phyloP scores from a whole-genome alignment of 2,329 filamentous ascomycete species.

The Salinomyces thailandicus region DNA sequence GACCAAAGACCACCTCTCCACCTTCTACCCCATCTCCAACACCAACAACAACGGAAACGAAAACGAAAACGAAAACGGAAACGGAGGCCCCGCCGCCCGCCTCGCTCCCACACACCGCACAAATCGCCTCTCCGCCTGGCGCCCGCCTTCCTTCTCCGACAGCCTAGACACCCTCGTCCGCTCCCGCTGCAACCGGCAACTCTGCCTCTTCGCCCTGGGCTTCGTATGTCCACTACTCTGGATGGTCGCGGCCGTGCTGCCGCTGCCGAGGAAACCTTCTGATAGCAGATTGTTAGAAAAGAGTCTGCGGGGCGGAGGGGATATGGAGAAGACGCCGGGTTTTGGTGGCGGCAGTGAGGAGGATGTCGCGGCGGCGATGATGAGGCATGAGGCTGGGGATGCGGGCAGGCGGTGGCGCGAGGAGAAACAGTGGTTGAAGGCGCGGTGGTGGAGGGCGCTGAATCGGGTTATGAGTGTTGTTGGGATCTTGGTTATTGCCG shows the following conservation, averaged over 20 bases:
- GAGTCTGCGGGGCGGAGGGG: slow-evolving; percentile 6
- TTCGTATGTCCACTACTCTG: slow-evolving; percentile 27
- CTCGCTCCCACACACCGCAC: slow-evolving; percentile 19
- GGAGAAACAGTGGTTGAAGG: slow-evolving; percentile 24
- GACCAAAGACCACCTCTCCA: slow-evolving; percentile 22
- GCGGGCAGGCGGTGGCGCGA: slow-evolving; percentile 22
- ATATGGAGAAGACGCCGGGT: slow-evolving; percentile 18
- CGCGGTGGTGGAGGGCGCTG: slow-evolving; percentile 28
- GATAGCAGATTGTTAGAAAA: background rate
- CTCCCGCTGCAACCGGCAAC: slow-evolving; percentile 26
- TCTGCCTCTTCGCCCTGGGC: slow-evolving; percentile 26
- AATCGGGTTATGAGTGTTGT: slow-evolving; percentile 30
- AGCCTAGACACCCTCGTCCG: slow-evolving; percentile 23
- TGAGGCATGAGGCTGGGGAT: slow-evolving; percentile 22
- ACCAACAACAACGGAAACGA: too few species aligned
- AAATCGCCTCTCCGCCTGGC: slow-evolving; percentile 22
- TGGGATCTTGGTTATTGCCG: slow-evolving; percentile 25
- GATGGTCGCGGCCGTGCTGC: slow-evolving; percentile 27
- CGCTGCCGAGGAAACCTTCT: slow-evolving; percentile 21
- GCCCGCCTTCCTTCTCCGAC: slow-evolving; percentile 26
- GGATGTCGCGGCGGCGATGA: slow-evolving; percentile 20
- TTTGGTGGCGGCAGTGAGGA: slow-evolving; percentile 15
- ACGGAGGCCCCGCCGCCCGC: slow-evolving; percentile 14
- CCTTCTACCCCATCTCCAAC: slow-evolving; percentile 11
- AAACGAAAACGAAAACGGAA: too few species aligned